Conservation (phyloP, 2,329 filamentous ascomycete genomes). For the Fusarium tuaranense region DNA sequence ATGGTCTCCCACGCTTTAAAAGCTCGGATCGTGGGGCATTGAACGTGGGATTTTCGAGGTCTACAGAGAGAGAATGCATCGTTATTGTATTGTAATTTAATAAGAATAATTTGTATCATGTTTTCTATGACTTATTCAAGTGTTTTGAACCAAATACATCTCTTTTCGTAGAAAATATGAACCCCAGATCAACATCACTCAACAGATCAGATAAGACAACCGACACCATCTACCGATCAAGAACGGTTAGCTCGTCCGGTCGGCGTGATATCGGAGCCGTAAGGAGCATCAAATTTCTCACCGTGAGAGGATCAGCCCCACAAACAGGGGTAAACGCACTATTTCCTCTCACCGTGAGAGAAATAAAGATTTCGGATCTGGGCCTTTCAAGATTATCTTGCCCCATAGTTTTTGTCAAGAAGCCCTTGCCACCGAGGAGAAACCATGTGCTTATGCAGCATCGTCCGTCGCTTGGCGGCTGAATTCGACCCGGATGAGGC, state of each 20-base stretch:
- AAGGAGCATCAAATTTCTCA: constrained; percentile 22
- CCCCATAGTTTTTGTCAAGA: background rate
- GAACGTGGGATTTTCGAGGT: background rate
- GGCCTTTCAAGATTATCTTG: background rate
- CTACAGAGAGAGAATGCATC: background rate
- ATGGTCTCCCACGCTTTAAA: background rate
- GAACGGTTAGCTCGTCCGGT: constrained; percentile 8
- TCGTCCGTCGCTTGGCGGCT: constrained; percentile 37
- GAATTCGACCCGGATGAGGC: constrained; percentile 39
- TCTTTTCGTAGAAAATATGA: background rate
- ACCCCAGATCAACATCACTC: background rate
- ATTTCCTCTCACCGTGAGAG: constrained; percentile 32
- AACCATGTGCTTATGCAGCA: constrained; percentile 41
- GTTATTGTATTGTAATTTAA: background rate
- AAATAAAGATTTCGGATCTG: background rate
- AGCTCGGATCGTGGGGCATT: background rate
- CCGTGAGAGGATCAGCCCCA: constrained; percentile 30
- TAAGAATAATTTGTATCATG: background rate
- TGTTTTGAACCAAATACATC: background rate
- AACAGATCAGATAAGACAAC: constrained; percentile 1
- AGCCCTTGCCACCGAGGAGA: too few relatives aligned
- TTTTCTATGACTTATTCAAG: background rate
- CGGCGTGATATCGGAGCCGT: constrained; percentile 12
- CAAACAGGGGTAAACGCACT: background rate
- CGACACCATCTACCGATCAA: background rate